Conservation (phyloP, 2,329 filamentous ascomycete genomes). For the Aspergillus sp. region DNA sequence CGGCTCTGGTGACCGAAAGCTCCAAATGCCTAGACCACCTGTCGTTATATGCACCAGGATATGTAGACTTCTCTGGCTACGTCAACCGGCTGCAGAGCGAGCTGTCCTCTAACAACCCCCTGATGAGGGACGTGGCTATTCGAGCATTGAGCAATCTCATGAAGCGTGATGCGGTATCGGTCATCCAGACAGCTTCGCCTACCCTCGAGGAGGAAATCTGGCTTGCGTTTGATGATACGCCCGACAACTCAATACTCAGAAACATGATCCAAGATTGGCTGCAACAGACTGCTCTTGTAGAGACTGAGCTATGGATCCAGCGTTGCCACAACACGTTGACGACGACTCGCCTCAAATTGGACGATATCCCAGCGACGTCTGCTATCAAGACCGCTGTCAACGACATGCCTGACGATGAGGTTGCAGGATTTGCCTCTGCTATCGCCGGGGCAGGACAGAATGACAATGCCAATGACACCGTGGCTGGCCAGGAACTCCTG, state of each 20-base stretch:
- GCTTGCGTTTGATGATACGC: constrained; percentile 77
- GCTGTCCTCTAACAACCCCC: constrained; percentile 65
- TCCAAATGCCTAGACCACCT: constrained; percentile 86
- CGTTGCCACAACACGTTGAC: constrained; percentile 86
- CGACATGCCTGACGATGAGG: constrained; percentile 94
- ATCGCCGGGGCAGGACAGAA: constrained; percentile 61
- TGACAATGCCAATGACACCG: constrained; percentile 49
- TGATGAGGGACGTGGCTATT: constrained; percentile 76
- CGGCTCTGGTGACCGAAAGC: constrained; percentile 71
- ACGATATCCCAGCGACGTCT: constrained; percentile 46
- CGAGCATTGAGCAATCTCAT: constrained; percentile 92
- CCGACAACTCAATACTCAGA: constrained; percentile 74
- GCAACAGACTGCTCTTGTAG: constrained; percentile 77
- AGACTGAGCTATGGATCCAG: constrained; percentile 83
- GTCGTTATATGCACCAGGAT: constrained; percentile 83
- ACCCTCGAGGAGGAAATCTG: constrained; percentile 90
- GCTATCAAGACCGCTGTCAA: constrained; percentile 51
- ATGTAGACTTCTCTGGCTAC: constrained; percentile 81
- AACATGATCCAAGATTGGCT: constrained; percentile 93
- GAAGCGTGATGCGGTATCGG: constrained; percentile 84
- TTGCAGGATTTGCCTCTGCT: constrained; percentile 87
- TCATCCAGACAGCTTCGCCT: constrained; percentile 70
- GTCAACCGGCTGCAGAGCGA: constrained; percentile 78
- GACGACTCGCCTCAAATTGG: constrained; percentile 72
- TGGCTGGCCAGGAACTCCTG: constrained; percentile 76